A percentile compares a stretch with the other conserved stretches of the same genome.
Conservation (phyloP, 2,329 filamentous ascomycete genomes). For the Talaromyces sp. region DNA sequence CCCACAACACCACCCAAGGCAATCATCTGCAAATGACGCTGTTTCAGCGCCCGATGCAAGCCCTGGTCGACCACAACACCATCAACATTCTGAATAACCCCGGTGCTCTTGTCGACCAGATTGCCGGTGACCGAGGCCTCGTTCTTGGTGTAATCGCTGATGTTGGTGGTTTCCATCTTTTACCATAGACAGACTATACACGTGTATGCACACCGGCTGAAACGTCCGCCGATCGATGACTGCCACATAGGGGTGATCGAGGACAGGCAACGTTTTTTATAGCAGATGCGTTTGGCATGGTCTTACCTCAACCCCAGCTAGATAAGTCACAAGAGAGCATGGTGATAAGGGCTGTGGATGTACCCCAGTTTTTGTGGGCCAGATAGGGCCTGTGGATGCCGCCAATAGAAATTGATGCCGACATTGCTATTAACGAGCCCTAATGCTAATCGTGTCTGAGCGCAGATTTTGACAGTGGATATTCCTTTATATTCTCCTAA, state of each 20-base stretch:
- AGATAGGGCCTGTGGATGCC: constrained; percentile 16
- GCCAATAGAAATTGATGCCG: constrained; percentile 10
- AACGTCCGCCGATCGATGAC: background rate
- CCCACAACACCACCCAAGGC: constrained; percentile 15
- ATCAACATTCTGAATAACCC: constrained; percentile 2
- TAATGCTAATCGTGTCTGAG: background rate
- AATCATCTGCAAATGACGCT: constrained; percentile 17
- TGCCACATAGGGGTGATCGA: background rate
- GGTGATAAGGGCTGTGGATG: constrained; percentile 7
- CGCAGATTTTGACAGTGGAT: background rate
- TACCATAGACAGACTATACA: background rate
- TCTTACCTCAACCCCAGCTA: background rate
- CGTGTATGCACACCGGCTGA: background rate
- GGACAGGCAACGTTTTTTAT: constrained; percentile 3
- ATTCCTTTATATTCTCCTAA: background rate
- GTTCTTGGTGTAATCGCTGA: constrained; percentile 3
- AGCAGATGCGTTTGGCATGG: background rate
- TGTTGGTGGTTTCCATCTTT: background rate
- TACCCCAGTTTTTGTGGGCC: constrained; percentile 12
- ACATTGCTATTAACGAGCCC: background rate
- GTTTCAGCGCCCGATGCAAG: constrained; percentile 12
- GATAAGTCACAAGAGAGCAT: background rate
- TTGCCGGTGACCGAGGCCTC: background rate
- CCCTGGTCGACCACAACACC: constrained; percentile 13
- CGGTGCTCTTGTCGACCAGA: constrained; percentile 3